Evolutionary conservation across 1,284 basidiomycete species (phyloP), one percentile per base, ranked within the genome.

Genomic region (Sporisorium sorghi): DNA sequence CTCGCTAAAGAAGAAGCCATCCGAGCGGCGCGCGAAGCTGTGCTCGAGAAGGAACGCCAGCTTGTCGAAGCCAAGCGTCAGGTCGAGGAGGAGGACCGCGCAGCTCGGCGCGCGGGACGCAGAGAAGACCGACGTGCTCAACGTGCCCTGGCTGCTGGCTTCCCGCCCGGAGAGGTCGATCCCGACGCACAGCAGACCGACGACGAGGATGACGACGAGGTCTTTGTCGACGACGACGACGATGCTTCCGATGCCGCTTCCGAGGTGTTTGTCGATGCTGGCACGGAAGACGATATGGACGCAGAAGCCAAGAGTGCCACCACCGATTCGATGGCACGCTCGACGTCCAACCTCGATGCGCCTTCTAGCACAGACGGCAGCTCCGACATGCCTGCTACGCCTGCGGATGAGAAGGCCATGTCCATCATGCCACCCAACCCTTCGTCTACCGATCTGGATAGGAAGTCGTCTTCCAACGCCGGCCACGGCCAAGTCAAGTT

Each of bases 361-460:
- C 69, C 61, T 17, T 73, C 69, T 5, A 69, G 65, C 48, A 68
- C 69, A 4, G 73, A 76, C 26, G 65, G 65, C 28, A 76, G 73
- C 65, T 65, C 64, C 11, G 73, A 76, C 32, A 58, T 72, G 58
- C 73, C 73, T 24, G 52, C 42, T 12, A 76, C 73, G n/a, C 69
- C 73, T 2, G 48, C 55, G 10, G 73, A 76, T 35, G 73, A 76
- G 23, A 54, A 64, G 24, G 39, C 35, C 2, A 21, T 64, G 32
- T 58, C 68, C 7, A 48, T 65, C 19, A 39, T 58, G 11, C 28
- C 61, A 3, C 61, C 61, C 2, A 39, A 39, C 26, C 47, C 52
- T 2, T 37, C 51, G 4, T 48, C 42, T 2, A 51, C 48, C 0
- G 67, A 60, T n/a, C 14, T 64, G 6, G 66, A 6, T 2, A 32